Evolutionary conservation across 345 rosid species (phyloP), one percentile per base, ranked within the genome.

Genomic region (Aquilaria sinensis): DNA sequence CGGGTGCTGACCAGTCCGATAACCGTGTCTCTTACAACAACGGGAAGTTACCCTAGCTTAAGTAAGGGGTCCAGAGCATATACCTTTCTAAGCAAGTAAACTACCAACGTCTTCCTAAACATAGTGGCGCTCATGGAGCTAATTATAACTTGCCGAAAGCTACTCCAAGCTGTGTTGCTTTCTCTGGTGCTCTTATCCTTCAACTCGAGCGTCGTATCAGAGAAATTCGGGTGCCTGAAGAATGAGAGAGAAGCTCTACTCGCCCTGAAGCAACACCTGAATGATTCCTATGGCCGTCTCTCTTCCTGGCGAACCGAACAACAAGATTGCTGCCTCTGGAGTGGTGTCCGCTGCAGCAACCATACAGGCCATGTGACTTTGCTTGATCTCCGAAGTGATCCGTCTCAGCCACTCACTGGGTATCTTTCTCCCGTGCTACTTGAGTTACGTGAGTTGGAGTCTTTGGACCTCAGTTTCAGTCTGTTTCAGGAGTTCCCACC

Each of bases 251-350:
- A 29, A 43, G 66, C 75, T 23, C 72, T 71, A 9, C 70, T 75
- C 14, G 10, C 4, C n/a, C 14, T 71, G 34, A 75, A 60, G 56
- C 55, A 60, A 29, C 57, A 50, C 55, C 64, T 75, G 5, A 16
- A 37, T 2, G 79, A 75, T 58, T 52, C 67, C 0, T 58, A 49
- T 32, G 60, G 47, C 10, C 62, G 14, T n/a, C 61, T 75, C 31
- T 75, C 79, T 34, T 71, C 75, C 8, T 75, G 70, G 75, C 62
- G 70, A 10, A 34, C 2, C 8, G 62, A 55, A 54, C 23, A 16
- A 16, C 23, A 16, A 16, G 70, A 75, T 46, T 70, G 69, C 41
- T 70, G 78, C 66, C 53, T 62, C 9, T 72, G 80, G 76, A 61
- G 46, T 16, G 72, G 76, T 33, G 72, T 76, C 29, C 13, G 6